These are phyloP conservation scores for Neofusicoccum sp. DNA, from an alignment of 2,329 filamentous ascomycete species.

Conservation along the genomic window DNA sequence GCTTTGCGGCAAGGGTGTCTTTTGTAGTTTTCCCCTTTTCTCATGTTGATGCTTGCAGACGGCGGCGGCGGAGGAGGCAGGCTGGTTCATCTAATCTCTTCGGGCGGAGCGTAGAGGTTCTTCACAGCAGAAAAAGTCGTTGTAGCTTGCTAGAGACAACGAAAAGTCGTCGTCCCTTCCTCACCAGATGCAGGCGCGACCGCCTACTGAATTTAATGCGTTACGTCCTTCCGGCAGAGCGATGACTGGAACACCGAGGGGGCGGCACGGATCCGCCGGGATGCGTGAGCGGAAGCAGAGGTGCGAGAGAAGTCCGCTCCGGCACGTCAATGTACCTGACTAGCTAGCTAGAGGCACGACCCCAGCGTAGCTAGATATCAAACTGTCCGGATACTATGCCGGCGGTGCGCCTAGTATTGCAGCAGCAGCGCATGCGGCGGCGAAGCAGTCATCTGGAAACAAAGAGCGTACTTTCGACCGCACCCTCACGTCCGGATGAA, in stretches of 20 bases:
- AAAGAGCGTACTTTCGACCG: too few species aligned
- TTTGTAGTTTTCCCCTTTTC: slow-evolving; percentile 13
- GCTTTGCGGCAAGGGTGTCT: slow-evolving; percentile 19
- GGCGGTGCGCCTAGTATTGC: too few species aligned
- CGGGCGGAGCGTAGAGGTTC: slow-evolving; percentile 17
- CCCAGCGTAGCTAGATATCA: not conserved
- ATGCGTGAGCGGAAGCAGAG: not conserved
- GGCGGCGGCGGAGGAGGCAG: slow-evolving; percentile 17
- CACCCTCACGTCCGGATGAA: too few species aligned
- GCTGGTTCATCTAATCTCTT: slow-evolving; percentile 18
- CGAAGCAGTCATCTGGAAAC: too few species aligned
- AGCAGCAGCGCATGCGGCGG: too few species aligned
- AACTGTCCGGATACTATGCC: too few species aligned
- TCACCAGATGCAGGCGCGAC: slow-evolving; percentile 13
- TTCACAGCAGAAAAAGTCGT: slow-evolving; percentile 17
- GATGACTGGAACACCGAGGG: not conserved
- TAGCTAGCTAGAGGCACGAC: not conserved
- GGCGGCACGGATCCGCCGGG: not conserved
- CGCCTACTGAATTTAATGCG: slow-evolving; percentile 15
- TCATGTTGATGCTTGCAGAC: slow-evolving; percentile 19
- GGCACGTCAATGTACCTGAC: not conserved
- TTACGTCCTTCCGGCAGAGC: slow-evolving; percentile 1
- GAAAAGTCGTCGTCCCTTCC: slow-evolving; percentile 11
- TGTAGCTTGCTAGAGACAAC: slow-evolving; percentile 18
- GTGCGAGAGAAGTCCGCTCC: not conserved